A percentile compares a stretch with the other conserved stretches of the same genome.
Evolutionary conservation across 768 basidiomycete species (phyloP).

Genomic region (Goffeauzyma gilvescens): DNA sequence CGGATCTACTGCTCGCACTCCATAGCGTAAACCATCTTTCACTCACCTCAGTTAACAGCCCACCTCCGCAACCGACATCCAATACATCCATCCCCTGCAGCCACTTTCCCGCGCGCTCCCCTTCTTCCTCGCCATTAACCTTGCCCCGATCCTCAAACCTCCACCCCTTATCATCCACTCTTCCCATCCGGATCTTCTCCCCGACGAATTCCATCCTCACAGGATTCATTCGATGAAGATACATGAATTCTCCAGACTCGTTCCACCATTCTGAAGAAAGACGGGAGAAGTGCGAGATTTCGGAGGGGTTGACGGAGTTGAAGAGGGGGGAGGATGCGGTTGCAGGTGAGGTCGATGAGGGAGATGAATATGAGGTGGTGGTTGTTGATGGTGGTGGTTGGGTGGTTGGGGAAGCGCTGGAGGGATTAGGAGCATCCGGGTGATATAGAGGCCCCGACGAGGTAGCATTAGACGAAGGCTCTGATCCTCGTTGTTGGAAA

Average conservation of each 20-base stretch:
- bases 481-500: too few relatives aligned
- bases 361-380: too few relatives aligned
- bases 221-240: slow-evolving; percentile 91
- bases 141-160: slow-evolving; percentile 16
- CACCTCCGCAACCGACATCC: slow-evolving; percentile 92
- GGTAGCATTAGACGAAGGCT: too few relatives aligned
- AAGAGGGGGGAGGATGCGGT: slow-evolving; percentile 8
- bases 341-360: too few relatives aligned
- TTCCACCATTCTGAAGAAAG: slow-evolving; percentile 93
- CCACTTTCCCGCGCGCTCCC: slow-evolving; percentile 21
- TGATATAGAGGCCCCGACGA: too few relatives aligned
- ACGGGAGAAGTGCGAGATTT: slow-evolving; percentile 73
- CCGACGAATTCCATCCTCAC: slow-evolving; percentile 61
- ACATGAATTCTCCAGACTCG: slow-evolving; percentile 68
- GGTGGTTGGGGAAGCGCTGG: too few relatives aligned
- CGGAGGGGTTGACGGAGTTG: slow-evolving; percentile 50
- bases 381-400: too few relatives aligned
- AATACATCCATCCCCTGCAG: slow-evolving; percentile 54
- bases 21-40: too few relatives aligned
- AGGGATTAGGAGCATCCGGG: too few relatives aligned
- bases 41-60: slow-evolving; percentile 69
- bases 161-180: slow-evolving; percentile 19
- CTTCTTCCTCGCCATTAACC: slow-evolving; percentile 10
- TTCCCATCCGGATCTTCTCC: slow-evolving; percentile 21
- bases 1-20: too few relatives aligned